Conservation (phyloP, 768 basidiomycete genomes). For the Lactarius trivialis region DNA sequence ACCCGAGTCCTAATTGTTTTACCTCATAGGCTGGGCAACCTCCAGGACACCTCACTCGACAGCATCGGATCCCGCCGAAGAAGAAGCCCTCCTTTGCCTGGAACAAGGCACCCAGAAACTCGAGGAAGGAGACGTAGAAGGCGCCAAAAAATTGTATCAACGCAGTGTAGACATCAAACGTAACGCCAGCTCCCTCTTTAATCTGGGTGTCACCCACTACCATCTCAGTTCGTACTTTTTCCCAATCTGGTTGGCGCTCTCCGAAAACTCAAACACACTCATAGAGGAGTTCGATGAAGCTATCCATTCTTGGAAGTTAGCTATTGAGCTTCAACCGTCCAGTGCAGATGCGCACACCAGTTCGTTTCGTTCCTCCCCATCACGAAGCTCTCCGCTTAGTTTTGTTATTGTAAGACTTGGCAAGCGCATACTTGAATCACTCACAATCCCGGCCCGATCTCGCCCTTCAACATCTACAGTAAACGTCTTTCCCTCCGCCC, state of each 20-base stretch:
- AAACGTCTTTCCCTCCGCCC: slow-evolving; percentile 30
- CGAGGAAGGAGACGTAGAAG: slow-evolving; percentile 80
- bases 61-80: slow-evolving; percentile 73
- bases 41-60: slow-evolving; percentile 79
- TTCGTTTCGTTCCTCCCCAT: slow-evolving; percentile 34
- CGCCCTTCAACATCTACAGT: slow-evolving; percentile 79
- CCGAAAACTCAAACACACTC: background rate
- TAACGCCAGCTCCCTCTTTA: slow-evolving; percentile 77
- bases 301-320: slow-evolving; percentile 81
- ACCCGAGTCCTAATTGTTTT: slow-evolving; percentile 22
- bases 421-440: slow-evolving; percentile 84
- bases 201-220: slow-evolving; percentile 84
- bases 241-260: slow-evolving; percentile 2
- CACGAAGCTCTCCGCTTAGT: slow-evolving; percentile 23
- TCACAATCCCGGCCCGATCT: slow-evolving; percentile 76
- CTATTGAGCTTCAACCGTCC: slow-evolving; percentile 71
- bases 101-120: slow-evolving; percentile 80
- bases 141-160: slow-evolving; percentile 68
- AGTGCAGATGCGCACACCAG: slow-evolving; percentile 87
- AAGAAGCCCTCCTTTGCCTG: slow-evolving; percentile 69
- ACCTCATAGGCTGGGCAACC: slow-evolving; percentile 62
- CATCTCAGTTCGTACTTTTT: slow-evolving; percentile 61
- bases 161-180: slow-evolving; percentile 76
- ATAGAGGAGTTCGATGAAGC: slow-evolving; percentile 85
- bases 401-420: slow-evolving; percentile 51